Evolutionary conservation across 805 yeast species (phyloP).

Genomic region (Kazachstania bromeliacearum): DNA sequence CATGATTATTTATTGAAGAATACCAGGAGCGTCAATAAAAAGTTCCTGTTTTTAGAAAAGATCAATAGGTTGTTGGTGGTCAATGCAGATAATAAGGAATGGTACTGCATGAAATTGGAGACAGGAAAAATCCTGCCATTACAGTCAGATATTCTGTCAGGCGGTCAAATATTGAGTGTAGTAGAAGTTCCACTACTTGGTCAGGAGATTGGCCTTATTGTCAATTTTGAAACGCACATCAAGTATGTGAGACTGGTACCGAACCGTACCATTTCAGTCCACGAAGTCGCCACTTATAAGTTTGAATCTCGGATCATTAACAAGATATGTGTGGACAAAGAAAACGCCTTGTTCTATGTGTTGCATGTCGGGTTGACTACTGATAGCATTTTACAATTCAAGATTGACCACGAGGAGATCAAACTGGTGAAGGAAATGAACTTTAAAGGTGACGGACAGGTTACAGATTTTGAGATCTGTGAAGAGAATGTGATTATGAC

Average conservation of each 20-base stretch:
- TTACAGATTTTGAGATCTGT: constrained; percentile 11
- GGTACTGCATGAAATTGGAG: constrained; percentile 22
- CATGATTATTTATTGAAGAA: constrained; percentile 18
- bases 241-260: constrained; percentile 14
- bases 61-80: constrained; percentile 22
- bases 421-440: constrained; percentile 3
- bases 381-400: constrained; percentile 1
- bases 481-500: no score
- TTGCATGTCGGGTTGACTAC: constrained; percentile 1
- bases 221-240: constrained; percentile 10
- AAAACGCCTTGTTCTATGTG: constrained; percentile 7
- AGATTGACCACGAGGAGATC: constrained; percentile 2
- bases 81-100: constrained; percentile 14
- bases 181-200: constrained; percentile 7
- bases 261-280: constrained; percentile 9
- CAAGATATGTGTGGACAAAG: constrained; percentile 5
- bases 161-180: constrained; percentile 6
- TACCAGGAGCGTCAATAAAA: constrained; percentile 18
- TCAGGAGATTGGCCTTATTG: constrained; percentile 6
- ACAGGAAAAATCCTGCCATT: constrained; percentile 20
- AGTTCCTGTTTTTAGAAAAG: constrained; percentile 13
- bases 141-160: neutral
- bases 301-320: constrained; percentile 4
- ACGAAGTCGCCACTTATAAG: constrained; percentile 3
- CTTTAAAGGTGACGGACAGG: constrained; percentile 8